Percentiles rank a stretch among this genome's conserved stretches.
phyloP scores from a whole-genome alignment of 2,329 filamentous ascomycete genomes.

The Rhynchosporium graminicola region DNA sequence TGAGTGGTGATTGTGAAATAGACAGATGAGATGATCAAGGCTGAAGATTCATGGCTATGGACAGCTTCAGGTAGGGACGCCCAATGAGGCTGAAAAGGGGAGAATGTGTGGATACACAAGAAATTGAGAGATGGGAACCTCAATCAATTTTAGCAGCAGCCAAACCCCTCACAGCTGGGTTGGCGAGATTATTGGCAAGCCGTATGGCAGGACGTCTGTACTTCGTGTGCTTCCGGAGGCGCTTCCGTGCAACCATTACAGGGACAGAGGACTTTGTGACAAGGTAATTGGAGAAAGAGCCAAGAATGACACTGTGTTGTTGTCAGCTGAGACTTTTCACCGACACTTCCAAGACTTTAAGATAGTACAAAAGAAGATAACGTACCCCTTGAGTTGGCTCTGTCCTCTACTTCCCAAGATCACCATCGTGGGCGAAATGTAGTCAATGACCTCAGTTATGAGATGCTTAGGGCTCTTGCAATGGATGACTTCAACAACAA shows the following conservation, averaged over 20 bases:
- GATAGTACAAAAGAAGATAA: conserved; percentile 22
- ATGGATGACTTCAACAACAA: conserved; percentile 94
- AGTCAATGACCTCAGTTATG: conserved; percentile 96
- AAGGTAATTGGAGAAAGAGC: conserved; percentile 95
- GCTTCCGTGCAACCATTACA: conserved; percentile 96
- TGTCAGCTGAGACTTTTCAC: conserved; percentile 15
- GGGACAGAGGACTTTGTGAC: conserved; percentile 96
- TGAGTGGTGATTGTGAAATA: background rate
- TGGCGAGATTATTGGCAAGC: conserved; percentile 79
- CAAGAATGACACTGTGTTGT: conserved; percentile 74
- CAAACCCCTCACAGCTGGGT: conserved; percentile 47
- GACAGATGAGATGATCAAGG: too few relatives aligned
- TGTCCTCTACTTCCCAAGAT: conserved; percentile 90
- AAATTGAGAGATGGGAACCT: background rate
- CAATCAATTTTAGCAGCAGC: conserved; percentile 28
- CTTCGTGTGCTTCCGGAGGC: conserved; percentile 82
- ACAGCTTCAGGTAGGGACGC: too few relatives aligned
- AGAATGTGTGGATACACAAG: background rate
- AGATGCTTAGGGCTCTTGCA: conserved; percentile 97
- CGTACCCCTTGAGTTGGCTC: conserved; percentile 89
- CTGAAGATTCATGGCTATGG: background rate
- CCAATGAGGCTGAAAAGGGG: background rate
- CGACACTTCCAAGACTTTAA: conserved; percentile 3
- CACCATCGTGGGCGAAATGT: conserved; percentile 86
- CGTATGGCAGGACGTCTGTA: conserved; percentile 70